phyloP scores from a whole-genome alignment of 2,329 filamentous ascomycete species.

The Torrubiella hemipterigena region DNA sequence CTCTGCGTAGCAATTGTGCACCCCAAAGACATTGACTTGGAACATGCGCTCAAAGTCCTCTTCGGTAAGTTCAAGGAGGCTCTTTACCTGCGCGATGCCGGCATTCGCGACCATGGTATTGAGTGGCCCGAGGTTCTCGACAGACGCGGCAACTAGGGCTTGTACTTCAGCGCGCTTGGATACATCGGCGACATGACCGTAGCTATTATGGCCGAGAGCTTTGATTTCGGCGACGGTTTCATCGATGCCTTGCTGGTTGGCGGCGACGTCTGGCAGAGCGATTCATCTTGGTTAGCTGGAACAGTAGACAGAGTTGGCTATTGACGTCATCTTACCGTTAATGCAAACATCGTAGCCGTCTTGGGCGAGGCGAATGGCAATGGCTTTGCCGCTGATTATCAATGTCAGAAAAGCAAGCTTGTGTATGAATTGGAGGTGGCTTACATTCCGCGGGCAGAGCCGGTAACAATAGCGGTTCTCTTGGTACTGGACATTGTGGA shows the following conservation, averaged over 20 bases:
- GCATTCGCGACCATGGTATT: conserved; percentile 45
- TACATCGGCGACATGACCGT: conserved; percentile 48
- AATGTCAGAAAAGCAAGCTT: neutral
- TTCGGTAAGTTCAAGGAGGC: conserved; percentile 42
- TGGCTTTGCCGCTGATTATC: conserved; percentile 40
- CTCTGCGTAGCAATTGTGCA: conserved; percentile 51
- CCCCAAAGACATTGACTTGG: conserved; percentile 51
- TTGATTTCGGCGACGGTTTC: conserved; percentile 41
- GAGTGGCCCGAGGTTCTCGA: conserved; percentile 38
- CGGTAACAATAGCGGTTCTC: neutral
- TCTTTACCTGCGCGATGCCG: conserved; percentile 46
- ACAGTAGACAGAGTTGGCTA: neutral
- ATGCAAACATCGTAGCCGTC: conserved; percentile 57
- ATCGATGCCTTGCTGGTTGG: conserved; percentile 28
- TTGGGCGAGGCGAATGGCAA: conserved; percentile 48
- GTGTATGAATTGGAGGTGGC: neutral
- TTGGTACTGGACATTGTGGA: no score
- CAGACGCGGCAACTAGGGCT: conserved; percentile 35
- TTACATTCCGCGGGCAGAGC: neutral
- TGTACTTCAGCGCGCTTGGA: conserved; percentile 40
- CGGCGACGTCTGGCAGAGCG: neutral
- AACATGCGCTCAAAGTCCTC: conserved; percentile 48
- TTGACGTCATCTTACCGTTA: conserved; percentile 1
- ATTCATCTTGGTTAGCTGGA: neutral
- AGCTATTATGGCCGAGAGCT: conserved; percentile 36